Evolutionary conservation across 2,329 filamentous ascomycete species (phyloP), one percentile per base, ranked within the genome.

Genomic region (Gaeumannomyces tritici): DNA sequence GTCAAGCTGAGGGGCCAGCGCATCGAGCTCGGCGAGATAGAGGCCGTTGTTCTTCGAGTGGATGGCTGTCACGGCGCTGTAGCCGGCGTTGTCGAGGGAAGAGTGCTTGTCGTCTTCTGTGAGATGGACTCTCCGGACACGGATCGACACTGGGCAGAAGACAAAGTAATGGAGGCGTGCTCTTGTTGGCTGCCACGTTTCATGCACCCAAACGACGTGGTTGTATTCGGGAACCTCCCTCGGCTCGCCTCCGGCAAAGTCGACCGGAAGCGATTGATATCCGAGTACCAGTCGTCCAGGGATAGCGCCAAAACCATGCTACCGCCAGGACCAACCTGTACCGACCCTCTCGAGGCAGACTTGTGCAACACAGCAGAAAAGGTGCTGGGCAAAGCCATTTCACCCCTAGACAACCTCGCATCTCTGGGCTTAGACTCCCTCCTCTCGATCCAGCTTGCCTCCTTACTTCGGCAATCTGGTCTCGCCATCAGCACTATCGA

Each of bases 1-100:
- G 87, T 96, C 60, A 96, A 96, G 73, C 79, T 96, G 9, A 83
- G 91, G 61, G 92, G 92, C 1, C 92, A 96, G 73, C 82, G 91
- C 59, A 83, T 96, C 60, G 89, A 95, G 69, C 82, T 95, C 5
- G 89, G 89, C 0, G 91, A 93, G 69, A 80, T 92, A 26, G 90
- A 93, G 70, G 84, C 90, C 67, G 88, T 84, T 1, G 80, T 87
- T 2, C 79, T 88, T 57, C 83, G 83, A 62, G 81, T 84, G 0
- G 70, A 77, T 0, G 83, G 83, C 0, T 87, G 91, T 58, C 86
- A 87, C 64, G 82, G 82, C 58, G 87, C 85, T 1, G 81, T 87
- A 18, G 90, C 86, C 2, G 80, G 85, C 29, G 85, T 96, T 1
- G 75, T 91, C 31, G 78, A 82, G 2, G 86, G 87, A 8, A 57